Evolutionary conservation across 2,329 filamentous ascomycete genomes (phyloP), one percentile per base, ranked within the genome.

Genomic region (Graphilbum fragrans): DNA sequence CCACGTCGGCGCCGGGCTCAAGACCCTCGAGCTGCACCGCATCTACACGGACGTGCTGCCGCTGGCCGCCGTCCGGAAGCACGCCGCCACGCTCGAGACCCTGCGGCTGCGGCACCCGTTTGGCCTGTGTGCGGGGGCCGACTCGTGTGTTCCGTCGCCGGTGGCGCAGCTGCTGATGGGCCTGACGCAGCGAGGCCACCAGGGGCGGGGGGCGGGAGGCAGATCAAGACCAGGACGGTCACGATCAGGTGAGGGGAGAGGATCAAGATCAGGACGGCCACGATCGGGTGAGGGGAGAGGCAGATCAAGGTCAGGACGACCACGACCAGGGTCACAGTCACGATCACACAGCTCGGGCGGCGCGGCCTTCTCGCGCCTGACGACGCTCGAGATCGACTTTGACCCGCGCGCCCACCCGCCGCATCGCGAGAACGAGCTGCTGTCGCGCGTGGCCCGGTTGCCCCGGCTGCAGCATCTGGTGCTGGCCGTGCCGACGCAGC

Each of bases 361-460:
- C 14, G 29, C 41, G 6, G 6, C 48, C 60, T 68, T 47, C 52
- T 60, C 10, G 64, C 66, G 3, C 4, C 54, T 70, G 4, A 57
- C 58, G 22, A 58, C 56, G 0, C 59, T 70, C 5, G 67, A 71
- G 50, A 47, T 72, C 10, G 68, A 71, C 50, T 60, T 70, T 57
- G 67, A 71, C 29, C 33, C 37, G 9, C 43, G 43, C 25, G 23
- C 44, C 48, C 50, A n/a, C 49, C 49, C 3, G 41, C 54, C 10
- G 60, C 58, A 45, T 8, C 16, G 58, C 19, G 39, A 44, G 23
- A 18, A 53, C 58, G 6, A 51, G 9, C 67, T 69, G 45, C 53
- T 71, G 6, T 45, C 48, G 5, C 57, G 58, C 4, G 46, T 67
- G 1, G 60, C 59, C 49, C 46, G 44, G 3, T 69, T 70, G 41